Conservation (phyloP, 495 filamentous ascomycete species). For the Friedmanniomyces simplex region DNA sequence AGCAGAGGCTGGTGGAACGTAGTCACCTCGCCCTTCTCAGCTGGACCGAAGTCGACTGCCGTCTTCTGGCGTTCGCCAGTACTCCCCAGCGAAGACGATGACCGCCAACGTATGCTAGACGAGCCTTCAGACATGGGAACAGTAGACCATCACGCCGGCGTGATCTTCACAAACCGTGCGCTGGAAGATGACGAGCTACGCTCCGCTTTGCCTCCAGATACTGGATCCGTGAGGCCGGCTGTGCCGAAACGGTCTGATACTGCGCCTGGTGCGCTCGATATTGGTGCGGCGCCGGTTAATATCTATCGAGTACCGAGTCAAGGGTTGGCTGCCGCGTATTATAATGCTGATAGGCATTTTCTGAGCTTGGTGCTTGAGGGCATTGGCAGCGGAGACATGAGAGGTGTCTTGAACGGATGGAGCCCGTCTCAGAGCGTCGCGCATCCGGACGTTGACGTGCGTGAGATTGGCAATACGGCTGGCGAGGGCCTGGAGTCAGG, state of each 20-base stretch:
- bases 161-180: constrained; percentile 2
- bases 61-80: constrained; percentile 10
- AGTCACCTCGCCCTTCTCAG: constrained; percentile 61
- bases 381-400: not conserved
- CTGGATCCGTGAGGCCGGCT: not conserved
- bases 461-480: not conserved
- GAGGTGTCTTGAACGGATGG: not conserved
- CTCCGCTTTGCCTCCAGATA: constrained; percentile 22
- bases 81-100: constrained; percentile 2
- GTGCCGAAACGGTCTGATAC: constrained; percentile 11
- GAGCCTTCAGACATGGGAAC: not conserved
- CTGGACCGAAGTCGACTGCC: not conserved
- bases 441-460: not conserved
- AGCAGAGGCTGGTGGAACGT: constrained; percentile 86
- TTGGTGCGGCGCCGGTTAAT: not conserved
- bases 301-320: constrained; percentile 19
- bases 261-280: constrained; percentile 16
- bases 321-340: constrained; percentile 14
- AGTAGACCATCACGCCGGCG: not conserved
- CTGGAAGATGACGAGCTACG: constrained; percentile 7
- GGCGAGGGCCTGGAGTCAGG: not conserved
- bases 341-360: constrained; percentile 6
- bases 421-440: constrained; percentile 10
- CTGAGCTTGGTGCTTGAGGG: constrained; percentile 2
- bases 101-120: constrained; percentile 2